These are phyloP conservation scores for Laetiporus sulphureus DNA, from an alignment of 1,284 basidiomycete species.

Conservation along the genomic window DNA sequence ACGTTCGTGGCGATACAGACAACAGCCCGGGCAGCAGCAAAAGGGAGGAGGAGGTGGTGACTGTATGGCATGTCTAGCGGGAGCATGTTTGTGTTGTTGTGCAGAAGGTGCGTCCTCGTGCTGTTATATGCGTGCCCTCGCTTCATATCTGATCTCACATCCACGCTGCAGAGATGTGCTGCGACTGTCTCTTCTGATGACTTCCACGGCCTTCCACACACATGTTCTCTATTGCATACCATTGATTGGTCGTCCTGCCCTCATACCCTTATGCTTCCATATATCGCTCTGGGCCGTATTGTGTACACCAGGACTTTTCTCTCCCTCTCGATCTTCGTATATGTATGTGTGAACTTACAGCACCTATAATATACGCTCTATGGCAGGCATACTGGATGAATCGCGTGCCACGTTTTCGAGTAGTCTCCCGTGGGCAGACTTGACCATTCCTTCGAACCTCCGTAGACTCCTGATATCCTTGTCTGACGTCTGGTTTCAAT, in stretches of 20 bases:
- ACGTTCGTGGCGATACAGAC: slow-evolving; percentile 6
- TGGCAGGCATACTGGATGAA: too few species aligned
- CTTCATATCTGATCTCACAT: slow-evolving; percentile 9
- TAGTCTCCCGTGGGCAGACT: too few species aligned
- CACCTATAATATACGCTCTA: slow-evolving; percentile 1
- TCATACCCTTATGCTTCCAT: slow-evolving; percentile 1
- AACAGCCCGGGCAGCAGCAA: slow-evolving; percentile 33
- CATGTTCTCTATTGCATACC: not conserved
- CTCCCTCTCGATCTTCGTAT: not conserved
- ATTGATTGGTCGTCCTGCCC: slow-evolving; percentile 1
- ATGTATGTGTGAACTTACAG: not conserved
- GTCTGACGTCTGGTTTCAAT: too few species aligned
- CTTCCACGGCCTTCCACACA: not conserved
- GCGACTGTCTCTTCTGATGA: slow-evolving; percentile 61
- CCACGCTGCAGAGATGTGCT: slow-evolving; percentile 49
- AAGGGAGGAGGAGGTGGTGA: slow-evolving; percentile 37
- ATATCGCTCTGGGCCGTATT: not conserved
- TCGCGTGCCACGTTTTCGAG: too few species aligned
- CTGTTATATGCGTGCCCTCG: not conserved
- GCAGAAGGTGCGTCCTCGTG: slow-evolving; percentile 55
- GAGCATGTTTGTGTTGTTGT: slow-evolving; percentile 69
- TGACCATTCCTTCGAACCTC: too few species aligned
- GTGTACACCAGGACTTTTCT: not conserved
- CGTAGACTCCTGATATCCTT: too few species aligned
- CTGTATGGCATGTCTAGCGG: slow-evolving; percentile 68